Evolutionary conservation across 2,329 filamentous ascomycete species (phyloP), one percentile per base, ranked within the genome.

Genomic region (Diaporthe vaccinii): DNA sequence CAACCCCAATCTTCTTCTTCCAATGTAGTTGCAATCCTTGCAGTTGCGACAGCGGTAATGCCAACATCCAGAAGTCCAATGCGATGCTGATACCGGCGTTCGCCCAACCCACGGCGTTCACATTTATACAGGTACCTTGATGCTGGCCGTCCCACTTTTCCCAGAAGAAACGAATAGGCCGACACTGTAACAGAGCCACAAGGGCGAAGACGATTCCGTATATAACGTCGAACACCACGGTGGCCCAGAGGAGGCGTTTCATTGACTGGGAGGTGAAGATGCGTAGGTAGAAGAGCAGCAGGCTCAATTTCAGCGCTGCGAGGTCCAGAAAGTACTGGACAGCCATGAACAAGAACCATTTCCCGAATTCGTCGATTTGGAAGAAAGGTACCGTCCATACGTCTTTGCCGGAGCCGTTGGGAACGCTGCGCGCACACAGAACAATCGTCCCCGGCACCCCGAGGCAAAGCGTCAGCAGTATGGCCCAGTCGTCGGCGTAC

Each of bases 11-110:
- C 78, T 87, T 88, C 79, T 86, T 86, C 78, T 83, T 84, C 78
- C 81, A 84, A 22, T 83, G 82, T 2, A 83, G 75, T 2, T 80
- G 79, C 34, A 88, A 78, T 0, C 78, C 78, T 7, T 80, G 75
- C 0, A 88, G 76, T 28, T 84, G 82, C 34, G 81, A 82, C 31
- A 87, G 78, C 0, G 86, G 86, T 0, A 87, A 77, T 0, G 79
- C 82, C 59, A 88, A 81, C 76, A 89, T 86, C 78, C 83, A 83
- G 0, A 87, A 14, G 75, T 88, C 86, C 28, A 87, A 78, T 2
- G 79, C 79, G 14, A 88, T 85, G 53, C 85, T 84, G 61, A 86
- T 82, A 0, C 78, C 79, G 0, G 86, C 86, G 46, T 87, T 84
- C 28, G 83, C 82, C 84, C 86, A 88, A 2, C 82, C 82, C 36